A percentile compares a stretch with the other conserved stretches of the same genome.
Evolutionary conservation across 805 yeast species (phyloP).

Genomic region (Wickerhamiella kazuoi): DNA sequence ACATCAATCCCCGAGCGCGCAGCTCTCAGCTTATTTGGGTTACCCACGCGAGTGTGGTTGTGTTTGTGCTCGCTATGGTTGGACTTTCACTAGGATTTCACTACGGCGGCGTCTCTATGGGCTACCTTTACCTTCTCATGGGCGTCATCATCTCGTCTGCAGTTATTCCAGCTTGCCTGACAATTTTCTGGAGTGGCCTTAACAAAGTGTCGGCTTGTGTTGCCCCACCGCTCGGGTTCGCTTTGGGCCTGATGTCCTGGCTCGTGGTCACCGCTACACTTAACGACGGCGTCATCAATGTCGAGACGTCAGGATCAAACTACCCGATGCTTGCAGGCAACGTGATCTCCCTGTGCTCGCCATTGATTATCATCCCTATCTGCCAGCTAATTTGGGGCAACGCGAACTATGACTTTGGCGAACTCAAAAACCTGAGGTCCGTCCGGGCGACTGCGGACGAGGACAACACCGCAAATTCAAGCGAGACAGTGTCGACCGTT

Average conservation of each 20-base stretch:
- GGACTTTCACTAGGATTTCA: slow-evolving; percentile 68
- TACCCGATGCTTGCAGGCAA: slow-evolving; percentile 83
- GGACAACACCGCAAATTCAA: slow-evolving; percentile 10
- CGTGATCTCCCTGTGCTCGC: slow-evolving; percentile 63
- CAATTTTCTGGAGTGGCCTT: slow-evolving; percentile 48
- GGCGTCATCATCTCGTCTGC: slow-evolving; percentile 80
- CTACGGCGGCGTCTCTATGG: slow-evolving; percentile 73
- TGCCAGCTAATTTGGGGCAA: slow-evolving; percentile 47
- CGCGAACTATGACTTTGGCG: slow-evolving; percentile 58
- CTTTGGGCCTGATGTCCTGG: slow-evolving; percentile 58
- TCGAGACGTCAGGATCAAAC: slow-evolving; percentile 47
- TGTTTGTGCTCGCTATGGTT: slow-evolving; percentile 48
- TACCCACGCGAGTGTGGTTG: slow-evolving; percentile 51
- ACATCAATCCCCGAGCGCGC: slow-evolving; percentile 59
- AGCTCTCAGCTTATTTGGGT: slow-evolving; percentile 54
- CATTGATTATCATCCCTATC: slow-evolving; percentile 46
- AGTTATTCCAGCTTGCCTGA: slow-evolving; percentile 58
- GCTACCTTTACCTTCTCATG: slow-evolving; percentile 74
- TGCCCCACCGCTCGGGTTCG: slow-evolving; percentile 67
- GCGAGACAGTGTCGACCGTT: not conserved
- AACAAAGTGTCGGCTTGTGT: slow-evolving; percentile 50
- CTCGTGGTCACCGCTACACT: slow-evolving; percentile 23
- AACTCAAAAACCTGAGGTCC: slow-evolving; percentile 40
- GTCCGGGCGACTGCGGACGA: slow-evolving; percentile 29
- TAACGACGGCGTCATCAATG: slow-evolving; percentile 33